Evolutionary conservation across 805 yeast genomes (phyloP).

Genomic region (Lipomyces chichibuensis): DNA sequence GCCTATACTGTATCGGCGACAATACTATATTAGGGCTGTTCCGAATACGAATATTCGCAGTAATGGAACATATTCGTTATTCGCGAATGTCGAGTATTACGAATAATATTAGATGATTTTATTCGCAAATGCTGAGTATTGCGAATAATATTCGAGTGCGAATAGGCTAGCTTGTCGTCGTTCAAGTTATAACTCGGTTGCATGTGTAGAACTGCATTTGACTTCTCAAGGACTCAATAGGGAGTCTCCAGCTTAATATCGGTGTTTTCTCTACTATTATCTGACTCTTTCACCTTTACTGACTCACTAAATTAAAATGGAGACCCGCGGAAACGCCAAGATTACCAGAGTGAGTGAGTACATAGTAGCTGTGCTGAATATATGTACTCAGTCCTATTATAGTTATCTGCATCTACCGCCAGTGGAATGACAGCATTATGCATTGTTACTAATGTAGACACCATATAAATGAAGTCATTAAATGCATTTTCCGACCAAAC

Average conservation of each 20-base stretch:
- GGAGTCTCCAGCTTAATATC: constrained; percentile 1
- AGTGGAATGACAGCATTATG: no score
- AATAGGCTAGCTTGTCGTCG: background rate
- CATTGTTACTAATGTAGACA: no score
- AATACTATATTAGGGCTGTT: background rate
- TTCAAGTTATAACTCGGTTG: background rate
- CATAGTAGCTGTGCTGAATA: no score
- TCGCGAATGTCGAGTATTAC: background rate
- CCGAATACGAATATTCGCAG: background rate
- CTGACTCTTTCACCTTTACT: background rate
- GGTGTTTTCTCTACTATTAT: background rate
- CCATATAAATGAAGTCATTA: no score
- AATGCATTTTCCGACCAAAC: no score
- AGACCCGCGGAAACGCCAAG: background rate
- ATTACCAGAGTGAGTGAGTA: background rate
- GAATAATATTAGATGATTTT: background rate
- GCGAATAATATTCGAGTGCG: constrained; percentile 2
- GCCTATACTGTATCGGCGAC: no score
- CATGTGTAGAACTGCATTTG: background rate
- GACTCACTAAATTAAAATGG: background rate
- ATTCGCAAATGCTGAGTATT: background rate
- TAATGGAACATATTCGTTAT: background rate
- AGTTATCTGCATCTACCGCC: no score
- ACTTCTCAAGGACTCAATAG: no score
- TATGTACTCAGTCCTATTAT: no score